These are phyloP conservation scores for Citrus sp. DNA, from an alignment of 345 rosid species.

Conservation along the genomic window DNA sequence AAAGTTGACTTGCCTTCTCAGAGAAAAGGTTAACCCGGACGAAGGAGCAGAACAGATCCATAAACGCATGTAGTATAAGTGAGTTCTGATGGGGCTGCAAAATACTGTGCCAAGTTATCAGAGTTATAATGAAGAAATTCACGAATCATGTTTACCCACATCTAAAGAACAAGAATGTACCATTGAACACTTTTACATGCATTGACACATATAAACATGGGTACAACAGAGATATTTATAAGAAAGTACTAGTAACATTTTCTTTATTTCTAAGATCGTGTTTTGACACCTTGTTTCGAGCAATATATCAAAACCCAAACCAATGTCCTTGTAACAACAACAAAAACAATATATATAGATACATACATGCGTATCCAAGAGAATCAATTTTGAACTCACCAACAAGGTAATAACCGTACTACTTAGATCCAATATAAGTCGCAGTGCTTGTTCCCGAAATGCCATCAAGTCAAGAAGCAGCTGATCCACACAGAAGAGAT, in stretches of 20 bases:
- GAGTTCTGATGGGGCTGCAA: conserved; percentile 99
- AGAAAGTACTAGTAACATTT: conserved; percentile 2
- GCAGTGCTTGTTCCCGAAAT: conserved; percentile 94
- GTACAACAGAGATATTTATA: neutral
- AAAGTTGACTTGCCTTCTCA: conserved; percentile 74
- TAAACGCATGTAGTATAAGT: conserved; percentile 90
- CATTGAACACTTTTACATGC: neutral
- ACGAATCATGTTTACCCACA: conserved; percentile 11
- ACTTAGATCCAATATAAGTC: conserved; percentile 94
- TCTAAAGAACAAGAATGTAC: conserved; percentile 16
- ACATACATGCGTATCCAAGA: neutral
- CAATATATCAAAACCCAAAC: neutral
- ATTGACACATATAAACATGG: conserved; percentile 2
- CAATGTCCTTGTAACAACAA: neutral
- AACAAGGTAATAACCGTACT: conserved; percentile 95
- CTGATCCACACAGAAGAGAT: conserved; percentile 53
- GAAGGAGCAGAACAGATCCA: conserved; percentile 98
- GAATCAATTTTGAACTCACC: conserved; percentile 55
- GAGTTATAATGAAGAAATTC: conserved; percentile 39
- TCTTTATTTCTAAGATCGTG: neutral
- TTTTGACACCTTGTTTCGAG: neutral
- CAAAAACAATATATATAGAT: neutral
- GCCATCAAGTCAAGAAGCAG: conserved; percentile 96
- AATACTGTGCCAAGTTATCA: conserved; percentile 60
- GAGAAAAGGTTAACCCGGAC: conserved; percentile 91